phyloP scores from a whole-genome alignment of 805 yeast genomes.

The Tetrapisispora fleetii region DNA sequence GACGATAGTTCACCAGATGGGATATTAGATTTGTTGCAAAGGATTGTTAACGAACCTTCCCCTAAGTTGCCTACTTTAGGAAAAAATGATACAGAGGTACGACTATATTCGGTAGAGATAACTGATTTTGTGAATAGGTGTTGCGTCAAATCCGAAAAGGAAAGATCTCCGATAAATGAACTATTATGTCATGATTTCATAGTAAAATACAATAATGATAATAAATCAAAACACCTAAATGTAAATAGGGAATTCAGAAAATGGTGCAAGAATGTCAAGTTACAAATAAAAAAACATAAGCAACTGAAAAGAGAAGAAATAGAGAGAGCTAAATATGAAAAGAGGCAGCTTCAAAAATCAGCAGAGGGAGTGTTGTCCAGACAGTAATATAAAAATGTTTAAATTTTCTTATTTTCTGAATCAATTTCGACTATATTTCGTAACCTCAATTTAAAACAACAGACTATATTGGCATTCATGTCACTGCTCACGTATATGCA shows the following conservation, averaged over 20 bases:
- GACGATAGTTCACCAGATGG: conserved; percentile 67
- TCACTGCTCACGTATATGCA: too few species aligned
- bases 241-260: conserved; percentile 32
- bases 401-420: too few species aligned
- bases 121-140: conserved; percentile 67
- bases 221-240: neutral
- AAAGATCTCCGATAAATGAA: conserved; percentile 66
- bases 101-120: conserved; percentile 34
- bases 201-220: conserved; percentile 26
- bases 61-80: conserved; percentile 50
- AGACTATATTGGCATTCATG: too few species aligned
- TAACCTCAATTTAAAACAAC: too few species aligned
- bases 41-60: conserved; percentile 89
- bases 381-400: neutral
- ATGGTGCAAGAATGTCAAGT: conserved; percentile 33
- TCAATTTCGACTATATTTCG: too few species aligned
- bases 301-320: conserved; percentile 24
- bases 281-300: conserved; percentile 24
- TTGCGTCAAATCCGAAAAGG: conserved; percentile 55
- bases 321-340: conserved; percentile 14
- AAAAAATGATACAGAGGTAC: conserved; percentile 6
- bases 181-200: conserved; percentile 37
- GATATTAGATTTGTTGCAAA: conserved; percentile 77
- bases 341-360: conserved; percentile 1
- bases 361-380: conserved; percentile 1